Evolutionary conservation across 495 filamentous ascomycete genomes (phyloP).

Genomic region (Cercophora sp.): DNA sequence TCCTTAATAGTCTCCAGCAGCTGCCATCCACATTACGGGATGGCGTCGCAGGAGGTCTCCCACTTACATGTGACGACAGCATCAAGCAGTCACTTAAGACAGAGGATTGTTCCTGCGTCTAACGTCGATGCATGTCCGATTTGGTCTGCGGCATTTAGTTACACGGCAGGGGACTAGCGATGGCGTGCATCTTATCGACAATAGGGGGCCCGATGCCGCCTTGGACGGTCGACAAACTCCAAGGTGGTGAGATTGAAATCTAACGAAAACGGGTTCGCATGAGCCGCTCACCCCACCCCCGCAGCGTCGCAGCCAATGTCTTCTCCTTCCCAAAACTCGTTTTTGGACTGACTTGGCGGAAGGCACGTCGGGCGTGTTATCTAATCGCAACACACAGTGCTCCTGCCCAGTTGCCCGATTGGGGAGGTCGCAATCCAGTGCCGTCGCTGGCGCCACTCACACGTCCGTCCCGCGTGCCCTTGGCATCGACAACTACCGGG

Average conservation of each 20-base stretch:
- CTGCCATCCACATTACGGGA: too few relatives aligned
- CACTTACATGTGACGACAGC: too few relatives aligned
- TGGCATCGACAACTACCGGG: slow-evolving; percentile 14
- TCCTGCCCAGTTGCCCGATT: slow-evolving; percentile 20
- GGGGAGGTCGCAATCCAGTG: slow-evolving; percentile 24
- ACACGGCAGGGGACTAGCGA: background rate
- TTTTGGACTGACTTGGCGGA: background rate
- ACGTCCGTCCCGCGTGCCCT: background rate
- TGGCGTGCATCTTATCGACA: background rate
- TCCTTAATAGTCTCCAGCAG: too few relatives aligned
- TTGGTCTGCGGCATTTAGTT: too few relatives aligned
- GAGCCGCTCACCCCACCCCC: background rate
- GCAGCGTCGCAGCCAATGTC: background rate
- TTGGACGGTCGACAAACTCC: too few relatives aligned
- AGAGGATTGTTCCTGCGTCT: too few relatives aligned
- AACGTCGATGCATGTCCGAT: too few relatives aligned
- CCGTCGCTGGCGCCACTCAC: background rate
- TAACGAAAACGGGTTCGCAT: background rate
- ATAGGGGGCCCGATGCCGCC: too few relatives aligned
- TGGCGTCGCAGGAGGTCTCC: too few relatives aligned
- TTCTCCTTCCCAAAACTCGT: background rate
- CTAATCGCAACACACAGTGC: background rate
- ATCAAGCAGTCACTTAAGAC: too few relatives aligned
- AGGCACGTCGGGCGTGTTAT: background rate
- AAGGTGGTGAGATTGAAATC: background rate